Evolutionary conservation across 495 filamentous ascomycete genomes (phyloP), one percentile per base, ranked within the genome.

Genomic region (Hypomontagnella monticulosa): DNA sequence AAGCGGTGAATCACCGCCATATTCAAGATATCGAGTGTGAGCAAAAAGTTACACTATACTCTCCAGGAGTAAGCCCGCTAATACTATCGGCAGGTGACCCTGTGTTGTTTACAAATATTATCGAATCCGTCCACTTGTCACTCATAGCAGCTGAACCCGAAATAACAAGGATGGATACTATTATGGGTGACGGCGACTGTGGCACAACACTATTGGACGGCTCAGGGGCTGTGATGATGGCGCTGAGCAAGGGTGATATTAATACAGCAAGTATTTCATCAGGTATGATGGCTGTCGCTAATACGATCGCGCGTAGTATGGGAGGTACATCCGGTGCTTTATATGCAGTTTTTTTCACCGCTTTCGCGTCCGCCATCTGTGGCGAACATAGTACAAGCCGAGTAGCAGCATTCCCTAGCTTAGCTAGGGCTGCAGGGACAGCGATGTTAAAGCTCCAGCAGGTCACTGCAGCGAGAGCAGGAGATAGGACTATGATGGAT

Each of bases 401-500:
- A 11, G 14, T 10, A 9, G 36, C 14, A 11, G 8, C 18, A 20
- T 11, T 9, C 18, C 11, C 41, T 9, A 19, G 8, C 18, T 19
- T 15, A 9, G 14, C 41, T 16, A 8, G 4, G 8, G 41, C 41
- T 16, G 14, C 18, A 10, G 4, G 4, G 18, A 4, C 41, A 3
- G 41, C 41, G 2, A 14, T 44, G 41, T 4, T 2, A 16, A 15
- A 44, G 14, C 16, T 44, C 7, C 2, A 20, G 8, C 41, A 20
- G 4, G 4, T 16, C 10, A 44, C 41, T 20, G 18, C 41, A 15
- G n/a, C n/a, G 16, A 44, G 18, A 19, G 41, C 7, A 20, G 41
- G 41, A 15, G 41, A 44, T 44, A 44, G 41, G 18, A 44, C 41
- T 2, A 44, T 44, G 14, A 44, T 44, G 41, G 41, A 44, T 10